Evolutionary conservation across 768 basidiomycete genomes (phyloP), one percentile per base, ranked within the genome.

Genomic region (Cystofilobasidium ferigula): DNA sequence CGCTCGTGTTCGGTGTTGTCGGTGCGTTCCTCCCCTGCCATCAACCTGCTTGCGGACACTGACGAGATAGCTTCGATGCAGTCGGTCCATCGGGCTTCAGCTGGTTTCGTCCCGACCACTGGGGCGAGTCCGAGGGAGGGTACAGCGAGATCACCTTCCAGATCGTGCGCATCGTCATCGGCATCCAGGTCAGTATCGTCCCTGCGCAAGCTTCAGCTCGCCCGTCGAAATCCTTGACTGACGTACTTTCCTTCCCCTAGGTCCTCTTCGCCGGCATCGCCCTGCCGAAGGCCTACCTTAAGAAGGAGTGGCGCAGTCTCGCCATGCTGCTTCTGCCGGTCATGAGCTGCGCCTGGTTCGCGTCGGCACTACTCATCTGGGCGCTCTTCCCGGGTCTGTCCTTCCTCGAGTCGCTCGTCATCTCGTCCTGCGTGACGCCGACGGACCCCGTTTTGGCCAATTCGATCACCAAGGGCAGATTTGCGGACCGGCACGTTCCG

Each of bases 281-380:
- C 24, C 62, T 76, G 1, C 78, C 78, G 16, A 77, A 77, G 71
- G 77, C 76, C 0, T 79, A 78, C 69, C 71, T 79, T 3, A 64
- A 65, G 9, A 72, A 68, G 66, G 73, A 77, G 63, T 75, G 74
- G 72, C 36, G 69, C 35, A 74, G 74, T 9, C 72, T 79, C 26
- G 51, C 65, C 1, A 73, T 77, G 9, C 74, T 79, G 5, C 67
- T 79, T 0, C 57, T 73, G 5, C 78, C 77, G 0, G 71, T 79
- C 71, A 79, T 79, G 79, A 71, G 72, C 0, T 57, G 71, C 28
- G 78, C 77, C 0, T 79, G 78, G 78, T 75, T 79, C 69, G 63
- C 75, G 42, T 72, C 72, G 12, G 73, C 71, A 3, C 65, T 76
- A 1, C 68, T 79, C 38, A 72, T 79, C 36, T 75, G 73, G 70